Evolutionary conservation across 371 early-diverging fungal genomes (phyloP).

Genomic region (Haplosporangium sp.): DNA sequence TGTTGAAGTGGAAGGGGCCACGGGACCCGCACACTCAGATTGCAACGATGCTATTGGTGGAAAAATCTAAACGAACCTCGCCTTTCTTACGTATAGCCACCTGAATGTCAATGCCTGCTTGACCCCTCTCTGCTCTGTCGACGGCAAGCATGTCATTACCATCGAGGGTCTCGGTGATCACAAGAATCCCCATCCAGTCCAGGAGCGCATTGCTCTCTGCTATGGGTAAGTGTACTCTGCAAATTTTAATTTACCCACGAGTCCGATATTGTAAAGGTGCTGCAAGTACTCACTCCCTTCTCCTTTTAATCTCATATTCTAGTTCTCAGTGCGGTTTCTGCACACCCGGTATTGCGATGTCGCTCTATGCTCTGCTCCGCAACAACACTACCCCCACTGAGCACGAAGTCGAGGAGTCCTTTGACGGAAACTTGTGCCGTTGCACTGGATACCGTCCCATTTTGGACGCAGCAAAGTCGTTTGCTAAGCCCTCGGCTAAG

Average conservation of each 20-base stretch:
- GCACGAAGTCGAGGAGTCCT: conserved; percentile 79
- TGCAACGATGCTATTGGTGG: background rate
- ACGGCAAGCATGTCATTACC: conserved; percentile 84
- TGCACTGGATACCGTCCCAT: conserved; percentile 90
- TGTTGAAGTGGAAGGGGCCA: conserved; percentile 17
- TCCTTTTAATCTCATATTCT: background rate
- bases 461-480: conserved; percentile 80
- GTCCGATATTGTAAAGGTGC: background rate
- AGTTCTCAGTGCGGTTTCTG: conserved; percentile 88
- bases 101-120: conserved; percentile 79
- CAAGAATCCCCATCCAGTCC: conserved; percentile 76
- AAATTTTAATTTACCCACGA: background rate
- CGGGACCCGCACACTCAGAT: conserved; percentile 4
- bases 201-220: conserved; percentile 69
- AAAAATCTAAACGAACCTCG: background rate
- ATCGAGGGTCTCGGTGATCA: conserved; percentile 80
- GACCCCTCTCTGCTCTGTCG: conserved; percentile 73
- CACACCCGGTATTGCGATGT: conserved; percentile 88
- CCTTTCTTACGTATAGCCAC: conserved; percentile 45
- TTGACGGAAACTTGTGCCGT: conserved; percentile 87
- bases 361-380: conserved; percentile 75
- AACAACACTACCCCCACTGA: conserved; percentile 72
- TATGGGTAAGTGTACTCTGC: conserved; percentile 57
- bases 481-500: conserved; percentile 55
- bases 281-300: background rate